Conservation (phyloP, 768 basidiomycete genomes). For the Boletus huronensis region DNA sequence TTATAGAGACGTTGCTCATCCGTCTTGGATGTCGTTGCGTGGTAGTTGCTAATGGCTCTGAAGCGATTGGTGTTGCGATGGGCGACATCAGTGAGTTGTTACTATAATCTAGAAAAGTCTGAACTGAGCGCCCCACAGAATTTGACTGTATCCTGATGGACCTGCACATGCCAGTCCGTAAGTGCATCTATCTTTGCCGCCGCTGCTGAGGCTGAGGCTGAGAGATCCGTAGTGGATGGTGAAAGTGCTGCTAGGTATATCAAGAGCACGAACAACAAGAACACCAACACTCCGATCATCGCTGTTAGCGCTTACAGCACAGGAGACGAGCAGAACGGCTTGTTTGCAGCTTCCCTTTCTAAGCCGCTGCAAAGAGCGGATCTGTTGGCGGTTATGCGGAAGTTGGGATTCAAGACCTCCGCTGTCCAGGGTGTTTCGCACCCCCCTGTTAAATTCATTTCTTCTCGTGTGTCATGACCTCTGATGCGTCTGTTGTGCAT, state of each 20-base stretch:
- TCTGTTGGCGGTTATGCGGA: slow-evolving; percentile 74
- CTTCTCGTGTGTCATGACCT: slow-evolving; percentile 32
- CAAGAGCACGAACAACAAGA: slow-evolving; percentile 94
- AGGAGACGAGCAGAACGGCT: slow-evolving; percentile 60
- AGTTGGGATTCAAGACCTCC: slow-evolving; percentile 88
- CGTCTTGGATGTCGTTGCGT: slow-evolving; percentile 94
- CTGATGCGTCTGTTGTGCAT: slow-evolving; percentile 18
- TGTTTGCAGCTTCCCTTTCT: slow-evolving; percentile 78
- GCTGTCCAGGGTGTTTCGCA: slow-evolving; percentile 57
- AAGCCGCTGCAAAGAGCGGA: slow-evolving; percentile 91
- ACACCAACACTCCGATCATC: slow-evolving; percentile 88
- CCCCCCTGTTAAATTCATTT: slow-evolving; percentile 49
- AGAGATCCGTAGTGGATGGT: slow-evolving; percentile 65
- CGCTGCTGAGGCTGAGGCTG: slow-evolving; percentile 8
- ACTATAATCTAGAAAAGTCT: neutral
- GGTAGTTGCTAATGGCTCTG: slow-evolving; percentile 93
- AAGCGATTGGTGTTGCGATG: slow-evolving; percentile 96
- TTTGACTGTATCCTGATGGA: slow-evolving; percentile 97
- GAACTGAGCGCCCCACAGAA: slow-evolving; percentile 45
- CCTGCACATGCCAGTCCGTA: slow-evolving; percentile 89
- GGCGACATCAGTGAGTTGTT: slow-evolving; percentile 86
- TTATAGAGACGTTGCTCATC: slow-evolving; percentile 90
- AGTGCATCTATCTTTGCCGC: slow-evolving; percentile 33
- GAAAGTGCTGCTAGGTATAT: slow-evolving; percentile 97
- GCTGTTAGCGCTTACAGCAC: slow-evolving; percentile 88